Evolutionary conservation across 2,329 filamentous ascomycete species (phyloP).

Genomic region (Fusarium albosuccineum): DNA sequence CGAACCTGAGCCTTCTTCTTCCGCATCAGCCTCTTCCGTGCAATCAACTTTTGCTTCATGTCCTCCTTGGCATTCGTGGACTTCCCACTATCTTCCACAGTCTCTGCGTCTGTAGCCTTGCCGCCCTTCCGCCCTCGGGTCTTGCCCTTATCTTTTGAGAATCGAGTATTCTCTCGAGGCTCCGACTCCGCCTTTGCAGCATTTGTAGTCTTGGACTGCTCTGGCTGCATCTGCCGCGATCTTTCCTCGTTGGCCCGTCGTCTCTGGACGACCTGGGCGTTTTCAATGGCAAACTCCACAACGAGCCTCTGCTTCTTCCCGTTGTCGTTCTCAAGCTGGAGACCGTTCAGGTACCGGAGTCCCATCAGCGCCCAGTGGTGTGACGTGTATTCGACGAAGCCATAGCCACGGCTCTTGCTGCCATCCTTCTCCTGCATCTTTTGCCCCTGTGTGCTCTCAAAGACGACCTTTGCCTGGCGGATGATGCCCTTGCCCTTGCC

Average conservation of each 20-base stretch:
- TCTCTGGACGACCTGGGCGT: constrained; percentile 92
- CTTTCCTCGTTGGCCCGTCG: constrained; percentile 61
- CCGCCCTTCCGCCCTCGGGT: constrained; percentile 33
- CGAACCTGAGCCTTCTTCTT: constrained; percentile 70
- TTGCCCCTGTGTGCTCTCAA: constrained; percentile 86
- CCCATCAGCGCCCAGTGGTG: constrained; percentile 97
- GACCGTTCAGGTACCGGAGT: constrained; percentile 91
- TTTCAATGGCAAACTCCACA: constrained; percentile 98
- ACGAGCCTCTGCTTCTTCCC: constrained; percentile 92
- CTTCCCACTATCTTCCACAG: constrained; percentile 47
- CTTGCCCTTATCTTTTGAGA: constrained; percentile 38
- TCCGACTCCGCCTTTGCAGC: constrained; percentile 28
- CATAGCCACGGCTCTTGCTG: constrained; percentile 91
- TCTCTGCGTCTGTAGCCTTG: constrained; percentile 23
- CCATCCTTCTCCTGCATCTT: constrained; percentile 84
- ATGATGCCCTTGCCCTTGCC: constrained; percentile 89
- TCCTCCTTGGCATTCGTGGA: constrained; percentile 54
- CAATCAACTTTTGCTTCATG: constrained; percentile 81
- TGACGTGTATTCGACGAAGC: constrained; percentile 96
- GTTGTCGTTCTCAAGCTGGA: constrained; percentile 67
- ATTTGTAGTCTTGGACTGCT: constrained; percentile 38
- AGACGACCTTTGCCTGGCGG: constrained; percentile 93
- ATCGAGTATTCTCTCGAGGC: constrained; percentile 32
- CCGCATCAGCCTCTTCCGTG: constrained; percentile 83
- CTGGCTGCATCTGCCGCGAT: constrained; percentile 45